Evolutionary conservation across 192 early-diverging fungal genomes (phyloP).

Genomic region (Coemansia sp.): DNA sequence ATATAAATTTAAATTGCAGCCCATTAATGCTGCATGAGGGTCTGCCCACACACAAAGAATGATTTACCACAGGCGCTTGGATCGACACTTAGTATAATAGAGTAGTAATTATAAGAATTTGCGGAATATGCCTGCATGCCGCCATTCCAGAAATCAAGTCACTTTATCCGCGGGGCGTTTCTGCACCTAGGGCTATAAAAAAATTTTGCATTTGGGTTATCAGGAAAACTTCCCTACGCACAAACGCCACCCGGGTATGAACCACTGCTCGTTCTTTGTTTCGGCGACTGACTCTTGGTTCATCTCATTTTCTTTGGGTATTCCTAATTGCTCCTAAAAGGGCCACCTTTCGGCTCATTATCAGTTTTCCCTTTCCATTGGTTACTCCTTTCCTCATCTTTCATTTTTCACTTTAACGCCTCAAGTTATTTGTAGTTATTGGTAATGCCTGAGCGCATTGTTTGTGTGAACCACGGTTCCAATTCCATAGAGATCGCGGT

Average conservation of each 20-base stretch:
- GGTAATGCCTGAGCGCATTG: background rate
- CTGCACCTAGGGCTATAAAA: background rate
- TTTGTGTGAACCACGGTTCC: background rate
- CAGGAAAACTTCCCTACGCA: background rate
- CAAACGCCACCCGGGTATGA: background rate
- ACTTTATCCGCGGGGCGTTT: background rate
- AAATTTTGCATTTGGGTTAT: background rate
- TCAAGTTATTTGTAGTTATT: background rate
- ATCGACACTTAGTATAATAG: background rate
- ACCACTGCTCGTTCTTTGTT: background rate
- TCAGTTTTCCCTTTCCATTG: background rate
- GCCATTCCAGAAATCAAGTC: background rate
- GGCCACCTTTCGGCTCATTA: background rate
- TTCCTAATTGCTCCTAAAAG: background rate
- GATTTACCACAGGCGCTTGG: background rate
- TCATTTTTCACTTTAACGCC: background rate
- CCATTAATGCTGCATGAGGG: background rate
- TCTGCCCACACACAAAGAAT: background rate
- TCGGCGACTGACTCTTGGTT: background rate
- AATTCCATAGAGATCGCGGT: background rate
- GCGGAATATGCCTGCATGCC: background rate
- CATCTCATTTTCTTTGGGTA: background rate
- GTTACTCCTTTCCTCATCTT: background rate
- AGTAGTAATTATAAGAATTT: background rate
- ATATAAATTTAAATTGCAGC: background rate